Percentiles rank a stretch among this genome's conserved stretches.
Conservation (phyloP, 164 flowering plant species). For the Berberis thunbergii region DNA sequence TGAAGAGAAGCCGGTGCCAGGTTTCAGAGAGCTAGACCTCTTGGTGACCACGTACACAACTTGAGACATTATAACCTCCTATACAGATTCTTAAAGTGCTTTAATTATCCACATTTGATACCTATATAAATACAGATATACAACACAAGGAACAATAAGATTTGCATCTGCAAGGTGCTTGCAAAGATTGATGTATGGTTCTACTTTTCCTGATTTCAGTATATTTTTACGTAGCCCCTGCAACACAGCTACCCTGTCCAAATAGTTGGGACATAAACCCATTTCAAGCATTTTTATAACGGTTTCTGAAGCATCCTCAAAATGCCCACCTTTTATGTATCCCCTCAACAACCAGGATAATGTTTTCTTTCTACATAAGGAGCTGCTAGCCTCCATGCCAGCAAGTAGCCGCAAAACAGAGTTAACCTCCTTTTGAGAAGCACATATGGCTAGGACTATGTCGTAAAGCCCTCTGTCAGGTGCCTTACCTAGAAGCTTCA, state of each 20-base stretch:
- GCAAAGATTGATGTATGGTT: slow-evolving; percentile 65
- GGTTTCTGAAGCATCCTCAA: slow-evolving; percentile 62
- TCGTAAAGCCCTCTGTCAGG: slow-evolving; percentile 68
- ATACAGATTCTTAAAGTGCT: neutral
- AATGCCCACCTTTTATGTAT: slow-evolving; percentile 79
- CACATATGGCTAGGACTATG: slow-evolving; percentile 86
- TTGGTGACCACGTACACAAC: no score
- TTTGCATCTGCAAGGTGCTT: slow-evolving; percentile 60
- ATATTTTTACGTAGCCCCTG: slow-evolving; percentile 65
- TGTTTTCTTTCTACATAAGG: slow-evolving; percentile 48
- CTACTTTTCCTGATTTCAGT: slow-evolving; percentile 40
- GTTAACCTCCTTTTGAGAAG: slow-evolving; percentile 56
- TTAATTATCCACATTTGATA: slow-evolving; percentile 72
- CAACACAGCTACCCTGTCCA: slow-evolving; percentile 77
- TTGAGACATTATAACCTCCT: no score
- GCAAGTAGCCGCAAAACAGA: slow-evolving; percentile 62
- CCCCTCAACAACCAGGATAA: slow-evolving; percentile 85
- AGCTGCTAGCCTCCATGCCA: slow-evolving; percentile 37
- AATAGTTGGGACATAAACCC: slow-evolving; percentile 63
- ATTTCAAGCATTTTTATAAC: slow-evolving; percentile 59
- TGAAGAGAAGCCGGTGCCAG: no score
- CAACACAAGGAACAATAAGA: slow-evolving; percentile 64
- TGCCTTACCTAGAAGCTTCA: slow-evolving; percentile 74
- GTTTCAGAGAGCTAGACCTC: no score
- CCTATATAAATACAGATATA: slow-evolving; percentile 58